Conservation (phyloP, 73 alveolate species). For the Stentor roeselii region DNA sequence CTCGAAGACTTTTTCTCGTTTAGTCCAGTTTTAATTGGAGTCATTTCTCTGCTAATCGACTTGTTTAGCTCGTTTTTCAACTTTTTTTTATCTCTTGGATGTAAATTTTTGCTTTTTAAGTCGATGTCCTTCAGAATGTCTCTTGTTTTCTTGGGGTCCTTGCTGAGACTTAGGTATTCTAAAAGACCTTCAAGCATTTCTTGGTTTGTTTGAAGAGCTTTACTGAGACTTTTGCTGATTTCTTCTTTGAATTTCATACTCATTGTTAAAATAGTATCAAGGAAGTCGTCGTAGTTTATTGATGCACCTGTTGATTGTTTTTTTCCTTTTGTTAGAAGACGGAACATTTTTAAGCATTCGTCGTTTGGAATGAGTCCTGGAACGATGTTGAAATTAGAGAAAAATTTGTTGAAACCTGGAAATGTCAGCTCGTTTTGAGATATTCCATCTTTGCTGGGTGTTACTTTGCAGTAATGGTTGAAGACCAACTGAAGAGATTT, state of each 20-base stretch:
- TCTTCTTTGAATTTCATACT: neutral
- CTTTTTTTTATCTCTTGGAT: neutral
- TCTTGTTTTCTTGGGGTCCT: neutral
- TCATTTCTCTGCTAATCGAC: neutral
- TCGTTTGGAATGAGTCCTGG: slow-evolving; percentile 13
- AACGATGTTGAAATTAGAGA: neutral
- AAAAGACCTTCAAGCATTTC: neutral
- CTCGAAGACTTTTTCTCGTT: no score
- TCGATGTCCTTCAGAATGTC: neutral
- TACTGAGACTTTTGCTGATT: neutral
- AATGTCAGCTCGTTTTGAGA: neutral
- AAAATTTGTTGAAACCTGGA: neutral
- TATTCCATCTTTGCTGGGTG: neutral
- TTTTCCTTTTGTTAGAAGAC: neutral
- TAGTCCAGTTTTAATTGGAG: neutral
- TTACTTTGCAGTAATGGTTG: neutral
- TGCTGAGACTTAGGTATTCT: neutral
- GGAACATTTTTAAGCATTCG: neutral
- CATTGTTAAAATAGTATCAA: neutral
- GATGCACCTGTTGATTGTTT: neutral
- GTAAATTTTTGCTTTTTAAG: neutral
- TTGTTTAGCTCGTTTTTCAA: neutral
- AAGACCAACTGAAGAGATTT: neutral
- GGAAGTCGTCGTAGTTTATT: neutral
- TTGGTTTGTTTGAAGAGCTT: neutral